Conservation (phyloP, 2,329 filamentous ascomycete genomes). For the Rhynchosporium secalis region DNA sequence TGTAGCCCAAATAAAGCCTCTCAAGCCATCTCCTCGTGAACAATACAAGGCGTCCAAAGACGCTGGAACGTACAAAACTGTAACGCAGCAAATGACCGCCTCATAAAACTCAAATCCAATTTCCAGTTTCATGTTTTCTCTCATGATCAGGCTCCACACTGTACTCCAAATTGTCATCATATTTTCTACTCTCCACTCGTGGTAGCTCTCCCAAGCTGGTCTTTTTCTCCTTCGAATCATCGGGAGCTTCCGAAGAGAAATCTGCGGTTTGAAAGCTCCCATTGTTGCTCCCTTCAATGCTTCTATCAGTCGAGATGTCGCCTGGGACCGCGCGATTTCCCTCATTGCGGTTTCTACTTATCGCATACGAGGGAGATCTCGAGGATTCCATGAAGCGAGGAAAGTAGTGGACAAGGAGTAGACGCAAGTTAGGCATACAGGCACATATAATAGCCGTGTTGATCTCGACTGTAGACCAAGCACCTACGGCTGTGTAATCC, state of each 20-base stretch:
- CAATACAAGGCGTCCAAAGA: too few relatives aligned
- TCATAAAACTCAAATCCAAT: constrained; percentile 2
- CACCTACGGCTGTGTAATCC: constrained; percentile 28
- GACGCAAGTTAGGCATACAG: constrained; percentile 33
- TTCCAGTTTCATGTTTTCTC: background rate
- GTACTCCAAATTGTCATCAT: background rate
- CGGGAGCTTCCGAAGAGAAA: background rate
- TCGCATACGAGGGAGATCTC: background rate
- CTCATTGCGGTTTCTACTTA: background rate
- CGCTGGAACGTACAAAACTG: too few relatives aligned
- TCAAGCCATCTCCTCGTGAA: too few relatives aligned
- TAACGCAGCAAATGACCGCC: background rate
- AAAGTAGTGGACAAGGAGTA: constrained; percentile 29
- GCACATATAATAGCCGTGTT: constrained; percentile 35
- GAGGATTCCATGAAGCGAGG: constrained; percentile 27
- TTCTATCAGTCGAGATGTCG: background rate
- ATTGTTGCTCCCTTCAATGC: background rate
- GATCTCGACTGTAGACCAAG: constrained; percentile 34
- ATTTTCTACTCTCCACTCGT: background rate
- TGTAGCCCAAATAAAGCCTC: too few relatives aligned
- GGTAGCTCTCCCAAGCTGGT: background rate
- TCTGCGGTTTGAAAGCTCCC: background rate
- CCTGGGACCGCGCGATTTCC: background rate
- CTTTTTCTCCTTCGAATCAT: background rate
- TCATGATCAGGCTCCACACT: background rate